These are phyloP conservation scores for Aspergillus uvarum DNA, from an alignment of 2,329 filamentous ascomycete species.

Conservation along the genomic window DNA sequence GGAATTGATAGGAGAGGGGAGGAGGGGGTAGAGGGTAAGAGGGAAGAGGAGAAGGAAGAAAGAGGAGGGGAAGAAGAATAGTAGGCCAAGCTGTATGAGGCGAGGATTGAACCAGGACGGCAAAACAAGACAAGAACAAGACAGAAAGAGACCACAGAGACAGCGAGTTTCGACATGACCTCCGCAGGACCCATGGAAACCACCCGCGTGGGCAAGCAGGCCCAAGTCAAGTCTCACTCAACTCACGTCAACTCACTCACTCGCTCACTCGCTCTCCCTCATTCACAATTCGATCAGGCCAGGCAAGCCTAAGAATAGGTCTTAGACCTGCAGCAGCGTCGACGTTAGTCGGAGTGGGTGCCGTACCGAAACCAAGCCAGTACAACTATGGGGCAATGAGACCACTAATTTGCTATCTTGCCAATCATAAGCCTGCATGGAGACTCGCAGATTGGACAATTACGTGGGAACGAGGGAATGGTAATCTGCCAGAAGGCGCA, in stretches of 20 bases:
- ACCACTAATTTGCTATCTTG: background rate
- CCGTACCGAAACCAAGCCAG: background rate
- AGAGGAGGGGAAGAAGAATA: background rate
- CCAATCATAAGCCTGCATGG: background rate
- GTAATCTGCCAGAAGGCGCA: slow-evolving; percentile 1
- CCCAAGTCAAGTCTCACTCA: background rate
- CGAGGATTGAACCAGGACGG: background rate
- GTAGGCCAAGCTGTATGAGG: background rate
- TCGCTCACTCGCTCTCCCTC: too few relatives aligned
- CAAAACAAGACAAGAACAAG: background rate
- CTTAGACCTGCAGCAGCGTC: slow-evolving; percentile 17
- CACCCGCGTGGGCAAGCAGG: slow-evolving; percentile 3
- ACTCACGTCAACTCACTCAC: too few relatives aligned
- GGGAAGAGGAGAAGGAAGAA: background rate
- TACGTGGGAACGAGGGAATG: background rate
- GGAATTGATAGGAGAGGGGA: background rate
- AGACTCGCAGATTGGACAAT: background rate
- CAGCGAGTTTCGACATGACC: background rate
- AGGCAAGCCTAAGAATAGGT: slow-evolving; percentile 19
- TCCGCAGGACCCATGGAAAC: background rate
- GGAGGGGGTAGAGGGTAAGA: background rate
- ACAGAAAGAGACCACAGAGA: slow-evolving; percentile 1
- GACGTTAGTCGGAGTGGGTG: background rate
- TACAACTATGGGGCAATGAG: background rate
- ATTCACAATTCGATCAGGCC: slow-evolving; percentile 14